A percentile compares a stretch with the other conserved stretches of the same genome.
phyloP scores from a whole-genome alignment of 1,284 basidiomycete species.

The Sporisorium iseilematis-ciliati region DNA sequence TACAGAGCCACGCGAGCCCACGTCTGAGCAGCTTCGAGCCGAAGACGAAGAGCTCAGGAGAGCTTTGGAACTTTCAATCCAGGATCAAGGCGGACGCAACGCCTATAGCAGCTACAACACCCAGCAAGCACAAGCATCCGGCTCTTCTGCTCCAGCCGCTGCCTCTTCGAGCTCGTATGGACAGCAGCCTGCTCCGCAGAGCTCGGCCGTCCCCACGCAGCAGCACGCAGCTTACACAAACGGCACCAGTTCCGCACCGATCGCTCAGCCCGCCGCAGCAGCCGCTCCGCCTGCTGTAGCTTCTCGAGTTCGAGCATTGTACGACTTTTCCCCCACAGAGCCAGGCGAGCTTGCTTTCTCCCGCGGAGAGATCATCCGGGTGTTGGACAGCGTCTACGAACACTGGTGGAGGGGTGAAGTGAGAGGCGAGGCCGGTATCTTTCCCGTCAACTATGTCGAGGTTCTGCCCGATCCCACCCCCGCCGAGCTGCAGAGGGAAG shows the following conservation, averaged over 20 bases:
- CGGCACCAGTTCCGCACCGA: neutral
- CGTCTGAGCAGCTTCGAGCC: slow-evolving; percentile 57
- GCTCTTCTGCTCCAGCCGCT: slow-evolving; percentile 37
- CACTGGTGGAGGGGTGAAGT: slow-evolving; percentile 99
- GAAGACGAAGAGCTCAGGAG: slow-evolving; percentile 68
- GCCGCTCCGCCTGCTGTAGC: slow-evolving; percentile 58
- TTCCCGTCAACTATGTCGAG: slow-evolving; percentile 98
- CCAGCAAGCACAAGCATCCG: slow-evolving; percentile 31
- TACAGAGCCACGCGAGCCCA: slow-evolving; percentile 28
- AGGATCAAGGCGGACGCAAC: slow-evolving; percentile 64
- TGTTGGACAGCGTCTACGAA: slow-evolving; percentile 92
- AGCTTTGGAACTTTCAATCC: slow-evolving; percentile 64
- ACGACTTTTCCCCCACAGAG: slow-evolving; percentile 89
- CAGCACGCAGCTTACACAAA: slow-evolving; percentile 71
- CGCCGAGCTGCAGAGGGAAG: slow-evolving; percentile 83
- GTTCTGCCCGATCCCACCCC: slow-evolving; percentile 86
- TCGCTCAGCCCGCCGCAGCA: slow-evolving; percentile 1
- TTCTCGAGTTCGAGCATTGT: slow-evolving; percentile 81
- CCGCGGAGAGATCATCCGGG: slow-evolving; percentile 94
- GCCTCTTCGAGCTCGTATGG: slow-evolving; percentile 18
- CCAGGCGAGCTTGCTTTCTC: slow-evolving; percentile 92
- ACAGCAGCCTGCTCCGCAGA: slow-evolving; percentile 17
- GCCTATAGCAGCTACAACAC: slow-evolving; percentile 18
- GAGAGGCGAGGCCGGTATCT: slow-evolving; percentile 92
- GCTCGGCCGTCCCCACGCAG: slow-evolving; percentile 60